A percentile compares a stretch with the other conserved stretches of the same genome.
phyloP scores from a whole-genome alignment of 2,329 filamentous ascomycete species.

The Tolypocladium nubicola region DNA sequence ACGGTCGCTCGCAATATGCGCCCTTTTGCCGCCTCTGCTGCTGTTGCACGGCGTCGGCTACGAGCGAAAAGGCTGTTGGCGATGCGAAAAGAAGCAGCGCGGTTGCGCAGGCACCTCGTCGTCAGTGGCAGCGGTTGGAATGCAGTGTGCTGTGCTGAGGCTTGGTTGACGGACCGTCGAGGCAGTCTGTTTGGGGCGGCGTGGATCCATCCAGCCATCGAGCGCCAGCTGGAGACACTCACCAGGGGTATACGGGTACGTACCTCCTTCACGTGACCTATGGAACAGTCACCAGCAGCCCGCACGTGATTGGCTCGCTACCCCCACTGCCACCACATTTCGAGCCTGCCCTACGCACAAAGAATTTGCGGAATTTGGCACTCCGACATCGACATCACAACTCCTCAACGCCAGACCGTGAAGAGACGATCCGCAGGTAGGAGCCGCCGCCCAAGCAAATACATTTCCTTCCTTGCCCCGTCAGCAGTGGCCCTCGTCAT shows the following conservation, averaged over 20 bases:
- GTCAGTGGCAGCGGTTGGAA: constrained; percentile 8
- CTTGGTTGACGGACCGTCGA: background rate
- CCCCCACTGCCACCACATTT: constrained; percentile 19
- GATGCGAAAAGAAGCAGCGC: constrained; percentile 7
- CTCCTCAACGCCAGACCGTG: constrained; percentile 26
- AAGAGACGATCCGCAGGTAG: constrained; percentile 32
- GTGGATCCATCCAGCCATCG: constrained; percentile 1
- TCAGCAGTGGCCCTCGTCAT: background rate
- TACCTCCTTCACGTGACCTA: constrained; percentile 14
- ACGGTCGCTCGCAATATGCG: background rate
- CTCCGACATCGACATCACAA: constrained; percentile 24
- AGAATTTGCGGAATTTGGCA: constrained; percentile 29
- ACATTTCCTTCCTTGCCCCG: constrained; percentile 7
- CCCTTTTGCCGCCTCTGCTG: background rate
- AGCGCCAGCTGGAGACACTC: background rate
- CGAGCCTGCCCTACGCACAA: constrained; percentile 31
- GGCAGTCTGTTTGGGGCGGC: constrained; percentile 1
- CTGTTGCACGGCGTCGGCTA: background rate
- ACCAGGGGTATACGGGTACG: constrained; percentile 5
- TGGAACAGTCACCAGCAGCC: background rate
- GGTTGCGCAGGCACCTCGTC: constrained; percentile 9
- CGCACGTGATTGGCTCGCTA: constrained; percentile 25
- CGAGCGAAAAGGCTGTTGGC: background rate
- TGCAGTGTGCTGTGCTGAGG: constrained; percentile 6
- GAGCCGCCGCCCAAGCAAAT: constrained; percentile 14